phyloP scores from a whole-genome alignment of 805 yeast genomes.

The Hanseniaspora nectarophila region DNA sequence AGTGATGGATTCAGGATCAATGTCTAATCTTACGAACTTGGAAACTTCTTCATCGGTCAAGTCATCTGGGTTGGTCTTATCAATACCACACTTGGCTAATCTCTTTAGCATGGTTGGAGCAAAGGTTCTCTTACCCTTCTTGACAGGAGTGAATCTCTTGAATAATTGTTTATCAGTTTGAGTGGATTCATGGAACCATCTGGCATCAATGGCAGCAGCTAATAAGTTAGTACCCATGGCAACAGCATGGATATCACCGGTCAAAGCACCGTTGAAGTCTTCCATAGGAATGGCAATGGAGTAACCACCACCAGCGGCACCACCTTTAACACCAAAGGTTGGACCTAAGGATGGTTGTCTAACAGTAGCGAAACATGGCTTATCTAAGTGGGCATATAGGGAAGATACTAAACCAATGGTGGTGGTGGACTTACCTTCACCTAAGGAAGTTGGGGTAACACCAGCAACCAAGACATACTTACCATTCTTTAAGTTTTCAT shows the following conservation, averaged over 20 bases:
- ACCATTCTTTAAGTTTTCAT: constrained; percentile 38
- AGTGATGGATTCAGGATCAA: constrained; percentile 68
- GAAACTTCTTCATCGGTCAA: constrained; percentile 57
- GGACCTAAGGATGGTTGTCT: constrained; percentile 88
- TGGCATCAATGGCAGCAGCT: constrained; percentile 77
- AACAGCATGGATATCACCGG: constrained; percentile 79
- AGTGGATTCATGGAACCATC: constrained; percentile 73
- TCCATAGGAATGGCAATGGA: constrained; percentile 84
- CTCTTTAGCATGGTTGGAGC: constrained; percentile 57
- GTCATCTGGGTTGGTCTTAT: constrained; percentile 59
- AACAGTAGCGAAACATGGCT: constrained; percentile 65
- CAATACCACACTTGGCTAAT: constrained; percentile 54
- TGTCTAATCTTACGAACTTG: constrained; percentile 55
- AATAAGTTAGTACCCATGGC: constrained; percentile 69
- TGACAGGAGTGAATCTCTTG: constrained; percentile 62
- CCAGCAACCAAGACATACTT: constrained; percentile 69
- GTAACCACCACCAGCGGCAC: constrained; percentile 86
- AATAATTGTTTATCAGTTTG: constrained; percentile 62
- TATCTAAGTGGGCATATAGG: constrained; percentile 58
- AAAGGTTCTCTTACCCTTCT: constrained; percentile 58
- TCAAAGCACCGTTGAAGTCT: constrained; percentile 73
- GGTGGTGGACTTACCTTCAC: constrained; percentile 78
- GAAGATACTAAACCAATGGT: constrained; percentile 77
- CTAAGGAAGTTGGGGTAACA: constrained; percentile 75
- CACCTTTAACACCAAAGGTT: constrained; percentile 78